Evolutionary conservation across 495 filamentous ascomycete species (phyloP), one percentile per base, ranked within the genome.

Genomic region (Ascobolus immersus): DNA sequence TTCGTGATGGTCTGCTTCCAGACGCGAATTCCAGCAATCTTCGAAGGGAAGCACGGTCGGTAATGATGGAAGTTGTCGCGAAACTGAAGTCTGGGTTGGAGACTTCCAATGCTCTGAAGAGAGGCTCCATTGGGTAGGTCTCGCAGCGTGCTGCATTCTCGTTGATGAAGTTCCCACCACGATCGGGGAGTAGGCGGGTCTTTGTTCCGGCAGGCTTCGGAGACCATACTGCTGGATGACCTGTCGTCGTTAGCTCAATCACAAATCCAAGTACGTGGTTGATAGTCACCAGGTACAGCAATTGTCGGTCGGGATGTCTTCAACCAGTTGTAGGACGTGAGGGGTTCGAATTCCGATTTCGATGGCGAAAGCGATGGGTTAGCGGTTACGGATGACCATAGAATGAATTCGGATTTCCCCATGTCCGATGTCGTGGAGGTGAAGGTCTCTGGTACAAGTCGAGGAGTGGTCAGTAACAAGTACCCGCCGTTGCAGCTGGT

Each of bases 31-130:
- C 41, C 9, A 66, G 50, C 18, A 67, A 52, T 36, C 62, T 60
- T 20, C 62, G 61, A 24, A 69, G 50, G 37, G 60, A 65, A 38
- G 56, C 58, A 21, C 61, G 52, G 39, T 69, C 63, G 5, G 55
- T 62, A 20, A 66, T 49, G 17, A 66, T 32, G 38, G 66, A 56
- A 27, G 59, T 42, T 0, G 42, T 36, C 14, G 27, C 18, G 22
- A 64, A 52, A 28, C 62, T 46, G 28, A 59, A 61, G 5, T 45
- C 45, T 18, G 63, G 60, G 12, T 58, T 34, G 12, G 47, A 41
- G 17, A 50, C 44, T 30, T 53, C 56, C 17, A 65, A 41, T 0
- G 62, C 50, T 28, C 56, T 56, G 39, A 68, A 65, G 0, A 65
- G 50, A 0, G 62, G 57, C 34, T 68, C 59, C 1, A 68, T 49